Evolutionary conservation across 768 basidiomycete species (phyloP).

Genomic region (Podaxis carcinomalis): DNA sequence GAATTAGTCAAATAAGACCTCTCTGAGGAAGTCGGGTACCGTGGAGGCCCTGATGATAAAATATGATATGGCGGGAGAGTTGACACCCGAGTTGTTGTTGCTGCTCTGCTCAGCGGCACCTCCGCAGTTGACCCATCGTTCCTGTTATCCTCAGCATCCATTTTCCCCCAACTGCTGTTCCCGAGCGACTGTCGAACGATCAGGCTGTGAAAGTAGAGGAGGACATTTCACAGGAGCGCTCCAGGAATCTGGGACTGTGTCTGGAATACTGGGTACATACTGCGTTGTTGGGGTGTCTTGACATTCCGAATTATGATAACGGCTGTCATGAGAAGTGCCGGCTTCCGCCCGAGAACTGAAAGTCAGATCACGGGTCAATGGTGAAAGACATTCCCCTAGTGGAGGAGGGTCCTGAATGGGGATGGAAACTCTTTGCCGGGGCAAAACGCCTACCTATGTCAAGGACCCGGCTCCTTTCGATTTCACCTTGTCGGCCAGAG

Average conservation of each 20-base stretch:
- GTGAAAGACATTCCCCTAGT: neutral
- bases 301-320: neutral
- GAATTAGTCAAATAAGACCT: neutral
- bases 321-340: neutral
- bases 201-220: neutral
- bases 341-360: neutral
- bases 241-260: neutral
- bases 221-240: neutral
- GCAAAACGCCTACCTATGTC: neutral
- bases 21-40: neutral
- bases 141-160: neutral
- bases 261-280: neutral
- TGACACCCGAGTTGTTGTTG: neutral
- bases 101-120: neutral
- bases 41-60: neutral
- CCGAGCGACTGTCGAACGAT: neutral
- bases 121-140: neutral
- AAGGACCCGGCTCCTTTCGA: neutral
- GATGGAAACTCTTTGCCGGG: neutral
- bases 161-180: neutral
- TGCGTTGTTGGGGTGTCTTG: neutral
- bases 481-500: neutral
- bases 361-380: neutral
- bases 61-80: neutral
- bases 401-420: constrained; percentile 11